Conservation (phyloP, 2,329 filamentous ascomycete genomes). For the Pseudogymnoascus sp. region DNA sequence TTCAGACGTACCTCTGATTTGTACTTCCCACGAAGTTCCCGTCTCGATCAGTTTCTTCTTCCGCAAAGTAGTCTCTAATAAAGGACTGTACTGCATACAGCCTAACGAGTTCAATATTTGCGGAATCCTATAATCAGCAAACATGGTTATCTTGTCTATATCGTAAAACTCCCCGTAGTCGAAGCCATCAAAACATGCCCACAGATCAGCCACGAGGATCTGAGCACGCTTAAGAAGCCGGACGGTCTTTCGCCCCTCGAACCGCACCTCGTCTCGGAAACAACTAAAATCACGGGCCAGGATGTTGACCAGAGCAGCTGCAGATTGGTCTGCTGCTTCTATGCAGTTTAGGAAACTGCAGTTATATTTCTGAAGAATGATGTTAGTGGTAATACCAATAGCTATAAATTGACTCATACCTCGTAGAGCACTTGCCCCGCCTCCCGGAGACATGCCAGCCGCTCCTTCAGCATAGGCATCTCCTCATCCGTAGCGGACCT, state of each 20-base stretch:
- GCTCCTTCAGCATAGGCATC: slow-evolving; percentile 74
- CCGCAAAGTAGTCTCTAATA: slow-evolving; percentile 63
- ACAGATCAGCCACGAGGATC: slow-evolving; percentile 90
- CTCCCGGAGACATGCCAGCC: slow-evolving; percentile 72
- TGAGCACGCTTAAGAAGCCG: slow-evolving; percentile 90
- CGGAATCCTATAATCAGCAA: slow-evolving; percentile 94
- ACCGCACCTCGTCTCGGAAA: slow-evolving; percentile 74
- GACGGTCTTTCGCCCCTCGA: slow-evolving; percentile 63
- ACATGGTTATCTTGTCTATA: slow-evolving; percentile 96
- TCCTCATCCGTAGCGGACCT: slow-evolving; percentile 77
- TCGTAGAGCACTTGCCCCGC: slow-evolving; percentile 73
- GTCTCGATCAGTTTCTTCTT: slow-evolving; percentile 57
- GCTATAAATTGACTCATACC: slow-evolving; percentile 38
- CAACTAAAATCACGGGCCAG: slow-evolving; percentile 74
- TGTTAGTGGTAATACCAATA: slow-evolving; percentile 11
- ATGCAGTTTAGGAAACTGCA: slow-evolving; percentile 69
- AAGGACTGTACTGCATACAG: slow-evolving; percentile 76
- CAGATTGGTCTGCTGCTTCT: slow-evolving; percentile 65
- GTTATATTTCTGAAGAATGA: slow-evolving; percentile 55
- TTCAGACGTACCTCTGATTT: slow-evolving; percentile 62
- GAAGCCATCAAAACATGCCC: slow-evolving; percentile 87
- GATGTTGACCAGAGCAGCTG: slow-evolving; percentile 77
- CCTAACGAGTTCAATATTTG: slow-evolving; percentile 82
- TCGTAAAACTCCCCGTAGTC: slow-evolving; percentile 76
- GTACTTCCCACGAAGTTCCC: slow-evolving; percentile 73